Conservation (phyloP, 768 basidiomycete genomes). For the Sutorius australiensis region DNA sequence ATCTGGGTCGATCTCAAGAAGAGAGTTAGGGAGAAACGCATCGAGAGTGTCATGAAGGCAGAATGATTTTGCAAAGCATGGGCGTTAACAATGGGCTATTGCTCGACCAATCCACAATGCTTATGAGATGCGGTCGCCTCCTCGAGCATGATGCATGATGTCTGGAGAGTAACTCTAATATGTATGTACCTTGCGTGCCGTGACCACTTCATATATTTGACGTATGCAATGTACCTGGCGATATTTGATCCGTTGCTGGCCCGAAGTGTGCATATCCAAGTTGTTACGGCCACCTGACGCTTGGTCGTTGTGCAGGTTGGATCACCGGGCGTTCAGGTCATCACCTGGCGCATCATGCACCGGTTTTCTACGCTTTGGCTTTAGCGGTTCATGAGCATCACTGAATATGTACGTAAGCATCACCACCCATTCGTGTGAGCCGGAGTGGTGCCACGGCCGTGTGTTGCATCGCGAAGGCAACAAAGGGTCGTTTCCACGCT, state of each 20-base stretch:
- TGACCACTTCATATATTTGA: neutral
- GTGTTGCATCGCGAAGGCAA: neutral
- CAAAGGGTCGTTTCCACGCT: neutral
- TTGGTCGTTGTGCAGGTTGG: neutral
- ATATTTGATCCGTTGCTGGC: neutral
- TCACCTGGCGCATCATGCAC: neutral
- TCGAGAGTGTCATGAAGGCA: slow-evolving; percentile 78
- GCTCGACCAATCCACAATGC: neutral
- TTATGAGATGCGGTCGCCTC: neutral
- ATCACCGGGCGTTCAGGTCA: neutral
- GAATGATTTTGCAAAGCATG: slow-evolving; percentile 33
- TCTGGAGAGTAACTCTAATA: neutral
- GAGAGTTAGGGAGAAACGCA: slow-evolving; percentile 63
- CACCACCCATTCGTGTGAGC: no score
- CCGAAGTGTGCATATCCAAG: neutral
- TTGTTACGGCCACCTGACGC: neutral
- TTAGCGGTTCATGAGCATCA: no score
- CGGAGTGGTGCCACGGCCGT: neutral
- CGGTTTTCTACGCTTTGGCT: no score
- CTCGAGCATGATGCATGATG: no score
- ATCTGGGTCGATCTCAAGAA: slow-evolving; percentile 51
- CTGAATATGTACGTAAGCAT: no score
- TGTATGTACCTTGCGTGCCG: neutral
- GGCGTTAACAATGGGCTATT: neutral
- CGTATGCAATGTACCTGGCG: no score